These are phyloP conservation scores for Fusarium abutilonis DNA, from an alignment of 2,329 filamentous ascomycete genomes.

Conservation along the genomic window DNA sequence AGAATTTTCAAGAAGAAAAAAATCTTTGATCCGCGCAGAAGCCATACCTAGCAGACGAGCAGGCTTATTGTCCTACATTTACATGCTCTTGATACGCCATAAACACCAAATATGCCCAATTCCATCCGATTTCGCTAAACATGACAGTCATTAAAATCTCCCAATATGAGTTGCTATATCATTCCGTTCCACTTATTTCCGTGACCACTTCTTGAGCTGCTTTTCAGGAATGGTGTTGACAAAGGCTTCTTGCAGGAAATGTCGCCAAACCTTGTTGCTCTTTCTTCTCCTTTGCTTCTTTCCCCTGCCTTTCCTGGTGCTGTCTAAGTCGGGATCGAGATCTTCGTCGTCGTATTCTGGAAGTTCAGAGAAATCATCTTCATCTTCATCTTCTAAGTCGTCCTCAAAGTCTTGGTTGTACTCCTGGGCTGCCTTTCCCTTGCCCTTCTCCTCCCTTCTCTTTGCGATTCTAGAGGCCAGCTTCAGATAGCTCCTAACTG, in stretches of 20 bases:
- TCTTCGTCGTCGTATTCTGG: slow-evolving; percentile 35
- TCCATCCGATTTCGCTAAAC: slow-evolving; percentile 30
- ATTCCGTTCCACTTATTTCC: slow-evolving; percentile 23
- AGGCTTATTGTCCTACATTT: not conserved
- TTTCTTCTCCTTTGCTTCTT: slow-evolving; percentile 60
- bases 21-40: not conserved
- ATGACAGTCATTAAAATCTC: slow-evolving; percentile 25
- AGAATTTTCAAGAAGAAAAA: not conserved
- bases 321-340: slow-evolving; percentile 24
- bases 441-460: slow-evolving; percentile 38
- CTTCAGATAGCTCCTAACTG: slow-evolving; percentile 80
- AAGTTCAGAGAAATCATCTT: slow-evolving; percentile 29
- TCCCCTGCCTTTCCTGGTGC: slow-evolving; percentile 27
- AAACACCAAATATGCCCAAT: slow-evolving; percentile 32
- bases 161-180: not conserved
- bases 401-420: slow-evolving; percentile 41
- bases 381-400: slow-evolving; percentile 43
- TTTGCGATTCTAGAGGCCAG: slow-evolving; percentile 81
- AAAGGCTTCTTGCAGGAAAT: slow-evolving; percentile 82
- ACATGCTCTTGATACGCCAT: slow-evolving; percentile 17
- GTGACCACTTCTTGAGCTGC: slow-evolving; percentile 65
- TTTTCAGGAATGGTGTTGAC: slow-evolving; percentile 75
- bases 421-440: slow-evolving; percentile 35
- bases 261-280: slow-evolving; percentile 76
- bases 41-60: not conserved